phyloP scores from a whole-genome alignment of 2,329 filamentous ascomycete species.

The Paramyrothecium roridum region DNA sequence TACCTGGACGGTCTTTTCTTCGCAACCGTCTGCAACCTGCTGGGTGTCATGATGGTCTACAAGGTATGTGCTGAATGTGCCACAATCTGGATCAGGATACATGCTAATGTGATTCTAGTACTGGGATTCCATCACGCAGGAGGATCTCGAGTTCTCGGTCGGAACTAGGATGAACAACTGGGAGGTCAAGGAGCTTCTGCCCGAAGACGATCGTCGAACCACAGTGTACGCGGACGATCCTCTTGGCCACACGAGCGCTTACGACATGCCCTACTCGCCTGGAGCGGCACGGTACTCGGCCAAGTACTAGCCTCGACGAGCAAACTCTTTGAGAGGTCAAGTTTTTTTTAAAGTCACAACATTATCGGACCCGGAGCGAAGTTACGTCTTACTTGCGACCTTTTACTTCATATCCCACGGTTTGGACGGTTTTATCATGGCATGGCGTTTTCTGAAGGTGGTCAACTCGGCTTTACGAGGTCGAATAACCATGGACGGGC shows the following conservation, averaged over 20 bases:
- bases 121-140: slow-evolving; percentile 98
- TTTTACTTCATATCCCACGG: neutral
- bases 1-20: slow-evolving; percentile 95
- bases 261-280: slow-evolving; percentile 50
- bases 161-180: slow-evolving; percentile 94
- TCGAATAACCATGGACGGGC: too few relatives aligned
- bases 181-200: slow-evolving; percentile 91
- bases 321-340: neutral
- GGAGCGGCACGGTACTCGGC: slow-evolving; percentile 38
- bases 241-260: slow-evolving; percentile 53
- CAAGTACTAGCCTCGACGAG: slow-evolving; percentile 35
- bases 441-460: neutral
- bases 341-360: too few relatives aligned
- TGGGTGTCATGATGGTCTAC: slow-evolving; percentile 99
- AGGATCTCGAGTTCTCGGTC: slow-evolving; percentile 97
- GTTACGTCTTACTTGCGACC: neutral
- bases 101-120: slow-evolving; percentile 50
- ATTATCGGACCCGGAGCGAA: too few relatives aligned
- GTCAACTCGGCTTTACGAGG: neutral
- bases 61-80: slow-evolving; percentile 56
- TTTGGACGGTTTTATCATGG: neutral
- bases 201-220: slow-evolving; percentile 73
- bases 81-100: neutral
- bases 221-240: slow-evolving; percentile 71
- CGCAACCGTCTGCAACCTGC: slow-evolving; percentile 86